Evolutionary conservation across 2,329 filamentous ascomycete genomes (phyloP).

Genomic region (Aspergillus sp.): DNA sequence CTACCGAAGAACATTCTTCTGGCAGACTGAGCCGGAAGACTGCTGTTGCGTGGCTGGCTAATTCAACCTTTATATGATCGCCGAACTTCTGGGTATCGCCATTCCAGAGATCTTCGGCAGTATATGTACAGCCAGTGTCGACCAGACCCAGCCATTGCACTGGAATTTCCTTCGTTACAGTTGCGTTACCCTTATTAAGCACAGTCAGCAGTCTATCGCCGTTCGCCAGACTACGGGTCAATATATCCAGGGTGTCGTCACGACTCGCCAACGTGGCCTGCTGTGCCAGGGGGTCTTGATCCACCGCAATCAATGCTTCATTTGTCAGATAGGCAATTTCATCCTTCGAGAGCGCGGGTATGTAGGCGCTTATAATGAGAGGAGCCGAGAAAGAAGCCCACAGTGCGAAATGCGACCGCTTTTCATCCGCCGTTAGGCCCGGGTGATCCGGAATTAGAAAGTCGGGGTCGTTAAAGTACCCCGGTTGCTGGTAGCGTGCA

Average conservation of each 20-base stretch:
- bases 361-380: conserved; percentile 51
- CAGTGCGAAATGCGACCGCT: conserved; percentile 52
- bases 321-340: conserved; percentile 44
- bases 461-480: conserved; percentile 53
- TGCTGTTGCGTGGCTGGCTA: conserved; percentile 44
- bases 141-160: conserved; percentile 42
- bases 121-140: conserved; percentile 26
- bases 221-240: conserved; percentile 51
- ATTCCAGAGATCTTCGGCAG: conserved; percentile 50
- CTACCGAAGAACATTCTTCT: conserved; percentile 26
- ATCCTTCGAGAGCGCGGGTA: conserved; percentile 38
- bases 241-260: conserved; percentile 46
- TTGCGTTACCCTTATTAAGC: conserved; percentile 45
- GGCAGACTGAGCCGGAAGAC: conserved; percentile 47
- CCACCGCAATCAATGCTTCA: conserved; percentile 44
- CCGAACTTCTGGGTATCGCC: conserved; percentile 29
- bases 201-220: conserved; percentile 52
- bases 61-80: conserved; percentile 27
- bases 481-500: conserved; percentile 47
- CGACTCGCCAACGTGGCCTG: conserved; percentile 53
- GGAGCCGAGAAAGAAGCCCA: conserved; percentile 55
- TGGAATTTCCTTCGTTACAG: conserved; percentile 34
- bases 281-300: conserved; percentile 47
- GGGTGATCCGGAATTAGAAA: conserved; percentile 54
- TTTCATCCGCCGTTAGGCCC: conserved; percentile 46